phyloP scores from a whole-genome alignment of 169 alveolate species.

The Plasmodium cynomolgi region DNA sequence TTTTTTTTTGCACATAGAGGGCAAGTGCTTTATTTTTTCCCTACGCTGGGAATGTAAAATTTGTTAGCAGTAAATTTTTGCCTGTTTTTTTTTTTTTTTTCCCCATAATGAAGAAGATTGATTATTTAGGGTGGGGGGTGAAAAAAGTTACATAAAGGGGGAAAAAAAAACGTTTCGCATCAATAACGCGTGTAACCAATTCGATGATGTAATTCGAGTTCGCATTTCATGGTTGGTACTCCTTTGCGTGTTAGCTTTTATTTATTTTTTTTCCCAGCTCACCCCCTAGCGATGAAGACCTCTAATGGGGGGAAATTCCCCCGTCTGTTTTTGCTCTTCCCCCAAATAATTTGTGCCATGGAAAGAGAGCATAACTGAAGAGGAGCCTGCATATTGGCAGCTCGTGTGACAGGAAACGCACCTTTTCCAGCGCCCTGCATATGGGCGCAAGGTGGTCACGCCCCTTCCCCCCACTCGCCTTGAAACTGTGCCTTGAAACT shows the following conservation, averaged over 20 bases:
- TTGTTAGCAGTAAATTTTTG: not conserved
- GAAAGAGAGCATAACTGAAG: not conserved
- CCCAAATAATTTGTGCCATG: not conserved
- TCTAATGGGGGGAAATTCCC: not conserved
- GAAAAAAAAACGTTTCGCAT: not conserved
- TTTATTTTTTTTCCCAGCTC: not conserved
- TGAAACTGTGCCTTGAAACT: not conserved
- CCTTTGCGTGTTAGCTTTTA: not conserved
- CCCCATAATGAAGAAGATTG: not conserved
- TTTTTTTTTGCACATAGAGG: not conserved
- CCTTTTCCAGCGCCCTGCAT: not conserved
- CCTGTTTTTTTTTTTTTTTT: not conserved
- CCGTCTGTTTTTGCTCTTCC: not conserved
- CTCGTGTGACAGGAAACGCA: not conserved
- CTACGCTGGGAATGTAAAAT: not conserved
- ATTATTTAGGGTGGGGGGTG: not conserved
- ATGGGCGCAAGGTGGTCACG: not conserved
- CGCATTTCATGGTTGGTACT: not conserved
- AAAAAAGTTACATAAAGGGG: not conserved
- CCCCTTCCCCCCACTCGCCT: not conserved
- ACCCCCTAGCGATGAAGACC: not conserved
- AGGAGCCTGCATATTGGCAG: not conserved
- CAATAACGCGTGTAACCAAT: not conserved
- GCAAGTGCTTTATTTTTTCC: not conserved
- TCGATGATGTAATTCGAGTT: not conserved